Evolutionary conservation across 2,329 filamentous ascomycete genomes (phyloP).

Genomic region (Mycosphaerelloides madeirae): DNA sequence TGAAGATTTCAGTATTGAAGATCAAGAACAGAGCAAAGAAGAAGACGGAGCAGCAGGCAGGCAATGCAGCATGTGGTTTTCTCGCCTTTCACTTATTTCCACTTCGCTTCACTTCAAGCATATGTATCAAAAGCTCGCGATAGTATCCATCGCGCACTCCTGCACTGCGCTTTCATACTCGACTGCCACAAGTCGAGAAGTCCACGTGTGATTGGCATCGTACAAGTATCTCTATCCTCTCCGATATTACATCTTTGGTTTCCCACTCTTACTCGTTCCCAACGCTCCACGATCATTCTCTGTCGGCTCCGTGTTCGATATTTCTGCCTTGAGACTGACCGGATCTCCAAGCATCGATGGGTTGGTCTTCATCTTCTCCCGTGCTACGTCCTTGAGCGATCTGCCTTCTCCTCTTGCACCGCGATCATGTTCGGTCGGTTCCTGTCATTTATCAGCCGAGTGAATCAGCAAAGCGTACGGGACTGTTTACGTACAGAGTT

Average conservation of each 20-base stretch:
- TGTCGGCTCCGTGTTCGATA: conserved; percentile 31
- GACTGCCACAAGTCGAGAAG: no score
- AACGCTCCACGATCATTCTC: conserved; percentile 30
- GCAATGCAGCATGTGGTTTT: no score
- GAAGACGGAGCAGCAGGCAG: no score
- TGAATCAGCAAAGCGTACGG: not conserved
- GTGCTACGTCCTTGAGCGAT: conserved; percentile 22
- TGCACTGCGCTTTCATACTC: no score
- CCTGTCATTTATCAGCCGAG: conserved; percentile 1
- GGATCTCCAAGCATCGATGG: conserved; percentile 34
- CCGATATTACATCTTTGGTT: conserved; percentile 28
- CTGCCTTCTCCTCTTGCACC: conserved; percentile 10
- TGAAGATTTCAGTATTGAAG: no score
- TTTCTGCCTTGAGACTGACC: conserved; percentile 34
- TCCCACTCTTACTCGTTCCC: conserved; percentile 23
- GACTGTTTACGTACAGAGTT: conserved; percentile 24
- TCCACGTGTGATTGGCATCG: no score
- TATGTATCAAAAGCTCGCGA: no score
- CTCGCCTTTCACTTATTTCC: no score
- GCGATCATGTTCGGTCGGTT: conserved; percentile 17
- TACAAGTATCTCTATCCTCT: no score
- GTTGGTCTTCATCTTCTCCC: conserved; percentile 29
- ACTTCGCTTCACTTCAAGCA: no score
- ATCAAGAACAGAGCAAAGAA: no score
- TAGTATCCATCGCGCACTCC: no score